Evolutionary conservation across 2,329 filamentous ascomycete species (phyloP), one percentile per base, ranked within the genome.

Genomic region (Fusarium fujikuroi): DNA sequence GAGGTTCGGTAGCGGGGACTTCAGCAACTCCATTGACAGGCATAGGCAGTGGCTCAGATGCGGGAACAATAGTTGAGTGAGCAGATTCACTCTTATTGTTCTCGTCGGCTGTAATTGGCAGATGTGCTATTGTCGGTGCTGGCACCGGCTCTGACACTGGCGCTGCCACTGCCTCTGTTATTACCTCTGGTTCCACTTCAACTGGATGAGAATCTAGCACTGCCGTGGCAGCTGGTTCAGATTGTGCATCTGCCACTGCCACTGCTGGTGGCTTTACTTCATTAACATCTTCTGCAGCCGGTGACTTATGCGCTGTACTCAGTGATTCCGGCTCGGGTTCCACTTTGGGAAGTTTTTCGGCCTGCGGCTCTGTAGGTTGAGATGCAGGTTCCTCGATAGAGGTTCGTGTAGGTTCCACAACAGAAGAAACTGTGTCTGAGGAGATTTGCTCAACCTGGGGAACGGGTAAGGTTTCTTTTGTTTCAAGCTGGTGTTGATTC

Each of bases 321-420:
- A 59, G 60, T 59, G 36, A 53, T 50, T 75, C 64, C 9, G 49
- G 52, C 30, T 63, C 63, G 34, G 74, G 66, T 66, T 77, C 64
- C 73, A 70, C 60, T 62, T 76, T 76, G 36, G 71, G 60, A 63
- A 72, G 61, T 58, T 69, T 47, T 57, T 69, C 49, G 56, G 58
- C 40, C 32, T 66, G 74, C 46, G 67, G 70, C 62, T 74, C 73
- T 63, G 72, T 59, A 73, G 73, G 52, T 21, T 71, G 61, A 53
- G 64, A 60, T 58, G 66, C 59, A 50, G 54, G 44, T 56, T 70
- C 61, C 61, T 75, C 63, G 42, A 62, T 53, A 65, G 60, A 69
- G 66, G 61, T 53, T 53, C 66, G 57, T 65, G 61, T 54, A 70
- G 68, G 62, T 66, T 76, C 63, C 44, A 63, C 63, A 54, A 34